A percentile compares a stretch with the other conserved stretches of the same genome.
phyloP scores from a whole-genome alignment of 768 basidiomycete species.

The Amanita polypyramis region DNA sequence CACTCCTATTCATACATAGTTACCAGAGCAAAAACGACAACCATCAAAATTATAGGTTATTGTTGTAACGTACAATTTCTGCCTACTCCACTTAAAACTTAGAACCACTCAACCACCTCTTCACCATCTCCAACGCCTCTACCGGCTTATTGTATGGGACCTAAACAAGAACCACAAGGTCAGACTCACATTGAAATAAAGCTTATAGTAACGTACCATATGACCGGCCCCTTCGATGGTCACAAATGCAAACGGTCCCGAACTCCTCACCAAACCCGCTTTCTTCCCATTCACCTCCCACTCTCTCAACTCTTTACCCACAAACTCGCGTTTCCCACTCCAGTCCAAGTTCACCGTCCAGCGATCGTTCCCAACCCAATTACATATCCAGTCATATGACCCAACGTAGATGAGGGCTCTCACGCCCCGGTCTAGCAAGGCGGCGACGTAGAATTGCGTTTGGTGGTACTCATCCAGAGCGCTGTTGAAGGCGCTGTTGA shows the following conservation, averaged over 20 bases:
- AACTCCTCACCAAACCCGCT: slow-evolving; percentile 26
- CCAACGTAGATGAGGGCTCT: slow-evolving; percentile 64
- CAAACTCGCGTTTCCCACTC: slow-evolving; percentile 45
- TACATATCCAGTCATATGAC: slow-evolving; percentile 66
- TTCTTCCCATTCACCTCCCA: slow-evolving; percentile 48
- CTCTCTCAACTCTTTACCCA: slow-evolving; percentile 30
- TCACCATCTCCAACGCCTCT: slow-evolving; percentile 43
- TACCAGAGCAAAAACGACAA: too few species aligned
- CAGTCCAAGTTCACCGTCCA: slow-evolving; percentile 68
- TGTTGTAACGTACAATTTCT: background rate
- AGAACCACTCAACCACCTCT: slow-evolving; percentile 31
- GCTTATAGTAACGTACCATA: slow-evolving; percentile 32
- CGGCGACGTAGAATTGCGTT: slow-evolving; percentile 47
- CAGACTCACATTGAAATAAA: background rate
- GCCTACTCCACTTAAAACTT: background rate
- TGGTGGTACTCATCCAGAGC: slow-evolving; percentile 34
- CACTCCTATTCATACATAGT: too few species aligned
- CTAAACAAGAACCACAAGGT: slow-evolving; percentile 18
- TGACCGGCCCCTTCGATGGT: slow-evolving; percentile 66
- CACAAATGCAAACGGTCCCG: slow-evolving; percentile 50
- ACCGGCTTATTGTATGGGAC: slow-evolving; percentile 55
- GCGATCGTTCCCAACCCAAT: slow-evolving; percentile 62
- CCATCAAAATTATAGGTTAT: too few species aligned
- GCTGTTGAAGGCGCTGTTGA: slow-evolving; percentile 36
- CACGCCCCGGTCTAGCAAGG: slow-evolving; percentile 63